These are phyloP conservation scores for Evansstolkia leycettana DNA, from an alignment of 495 filamentous ascomycete species.

Conservation along the genomic window DNA sequence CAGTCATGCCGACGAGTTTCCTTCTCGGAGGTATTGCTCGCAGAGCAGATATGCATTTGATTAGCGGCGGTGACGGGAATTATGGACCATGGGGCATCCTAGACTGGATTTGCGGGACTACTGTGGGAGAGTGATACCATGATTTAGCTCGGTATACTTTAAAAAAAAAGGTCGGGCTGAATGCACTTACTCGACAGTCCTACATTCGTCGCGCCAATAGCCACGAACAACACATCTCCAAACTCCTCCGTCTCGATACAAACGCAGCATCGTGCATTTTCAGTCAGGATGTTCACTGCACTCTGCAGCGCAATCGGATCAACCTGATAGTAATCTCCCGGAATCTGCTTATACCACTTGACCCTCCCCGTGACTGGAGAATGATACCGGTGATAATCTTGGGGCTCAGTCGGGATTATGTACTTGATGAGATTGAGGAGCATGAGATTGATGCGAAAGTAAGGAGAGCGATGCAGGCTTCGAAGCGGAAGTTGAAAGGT, in stretches of 20 bases:
- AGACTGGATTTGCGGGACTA: conserved; percentile 68
- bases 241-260: conserved; percentile 17
- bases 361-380: conserved; percentile 27
- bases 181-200: conserved; percentile 16
- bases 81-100: conserved; percentile 67
- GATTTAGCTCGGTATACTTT: no score
- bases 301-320: conserved; percentile 20
- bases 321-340: conserved; percentile 23
- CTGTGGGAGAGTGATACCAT: conserved; percentile 40
- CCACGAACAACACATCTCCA: conserved; percentile 19
- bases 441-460: conserved; percentile 13
- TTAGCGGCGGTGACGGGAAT: conserved; percentile 51
- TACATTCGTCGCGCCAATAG: conserved; percentile 16
- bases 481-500: conserved; percentile 10
- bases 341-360: conserved; percentile 16
- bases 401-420: conserved; percentile 23
- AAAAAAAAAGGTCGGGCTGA: conserved; percentile 26
- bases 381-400: conserved; percentile 39
- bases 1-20: conserved; percentile 54
- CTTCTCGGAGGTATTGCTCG: conserved; percentile 63
- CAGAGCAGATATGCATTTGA: conserved; percentile 56
- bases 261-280: conserved; percentile 14
- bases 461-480: conserved; percentile 14
- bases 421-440: conserved; percentile 11
- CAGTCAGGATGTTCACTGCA: conserved; percentile 13